phyloP scores from a whole-genome alignment of 2,329 filamentous ascomycete genomes.

The Penicillium vulpinum region DNA sequence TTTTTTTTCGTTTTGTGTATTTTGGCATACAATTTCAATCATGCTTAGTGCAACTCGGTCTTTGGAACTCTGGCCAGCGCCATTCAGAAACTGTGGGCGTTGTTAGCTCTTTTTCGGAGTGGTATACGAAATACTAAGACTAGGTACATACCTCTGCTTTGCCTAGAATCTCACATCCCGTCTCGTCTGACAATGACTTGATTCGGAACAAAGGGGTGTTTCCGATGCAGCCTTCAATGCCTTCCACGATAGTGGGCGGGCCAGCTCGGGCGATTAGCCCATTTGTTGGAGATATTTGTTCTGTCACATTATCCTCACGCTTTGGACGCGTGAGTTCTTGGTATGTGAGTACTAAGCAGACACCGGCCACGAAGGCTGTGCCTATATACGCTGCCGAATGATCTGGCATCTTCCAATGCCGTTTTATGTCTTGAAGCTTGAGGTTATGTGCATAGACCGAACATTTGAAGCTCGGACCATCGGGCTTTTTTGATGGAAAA shows the following conservation, averaged over 20 bases:
- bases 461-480: conserved; percentile 43
- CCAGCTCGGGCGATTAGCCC: conserved; percentile 30
- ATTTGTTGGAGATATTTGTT: conserved; percentile 7
- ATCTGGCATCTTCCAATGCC: conserved; percentile 32
- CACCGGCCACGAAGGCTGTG: conserved; percentile 73
- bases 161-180: conserved; percentile 83
- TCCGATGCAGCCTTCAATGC: conserved; percentile 89
- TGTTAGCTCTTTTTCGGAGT: not conserved
- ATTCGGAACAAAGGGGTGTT: conserved; percentile 89
- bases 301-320: conserved; percentile 22
- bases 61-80: conserved; percentile 89
- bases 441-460: conserved; percentile 10
- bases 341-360: conserved; percentile 72
- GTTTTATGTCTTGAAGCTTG: conserved; percentile 11
- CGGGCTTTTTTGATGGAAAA: conserved; percentile 7
- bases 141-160: conserved; percentile 77
- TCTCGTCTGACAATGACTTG: conserved; percentile 79
- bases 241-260: conserved; percentile 61
- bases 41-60: conserved; percentile 91
- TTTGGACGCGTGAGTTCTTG: conserved; percentile 78
- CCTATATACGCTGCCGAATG: conserved; percentile 57
- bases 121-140: not conserved
- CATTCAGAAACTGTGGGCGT: conserved; percentile 73
- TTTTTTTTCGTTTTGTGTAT: not conserved
- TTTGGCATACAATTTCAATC: conserved; percentile 61